phyloP scores from a whole-genome alignment of 257 asterid genomes.

The Solanum gandarillasii region DNA sequence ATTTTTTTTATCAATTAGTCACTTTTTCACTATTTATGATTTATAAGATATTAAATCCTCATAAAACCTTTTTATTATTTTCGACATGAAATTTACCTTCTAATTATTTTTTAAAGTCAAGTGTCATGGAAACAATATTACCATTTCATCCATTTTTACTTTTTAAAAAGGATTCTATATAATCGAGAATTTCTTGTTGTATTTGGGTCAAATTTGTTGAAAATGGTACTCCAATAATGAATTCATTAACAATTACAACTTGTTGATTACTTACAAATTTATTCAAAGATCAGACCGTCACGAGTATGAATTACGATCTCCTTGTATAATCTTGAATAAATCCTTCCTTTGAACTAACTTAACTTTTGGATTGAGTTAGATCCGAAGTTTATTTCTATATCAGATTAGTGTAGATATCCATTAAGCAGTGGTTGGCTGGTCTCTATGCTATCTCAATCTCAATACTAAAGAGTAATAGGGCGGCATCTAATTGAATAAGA shows the following conservation, averaged over 20 bases:
- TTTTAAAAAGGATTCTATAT: neutral
- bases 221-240: neutral
- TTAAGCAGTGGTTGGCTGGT: neutral
- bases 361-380: neutral
- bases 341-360: neutral
- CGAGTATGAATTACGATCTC: neutral
- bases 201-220: neutral
- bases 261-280: neutral
- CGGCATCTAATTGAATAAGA: neutral
- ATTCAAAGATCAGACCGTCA: neutral
- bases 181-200: neutral
- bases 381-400: fast-evolving
- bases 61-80: neutral
- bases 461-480: neutral
- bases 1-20: neutral
- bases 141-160: neutral
- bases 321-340: neutral
- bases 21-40: neutral
- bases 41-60: neutral
- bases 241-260: neutral
- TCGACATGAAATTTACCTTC: neutral
- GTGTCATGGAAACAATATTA: neutral
- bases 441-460: neutral
- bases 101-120: neutral
- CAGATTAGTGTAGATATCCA: neutral